Base-by-base conservation (phyloP, 441 rosid genomes). In the Syzygium syzygioides region DNA sequence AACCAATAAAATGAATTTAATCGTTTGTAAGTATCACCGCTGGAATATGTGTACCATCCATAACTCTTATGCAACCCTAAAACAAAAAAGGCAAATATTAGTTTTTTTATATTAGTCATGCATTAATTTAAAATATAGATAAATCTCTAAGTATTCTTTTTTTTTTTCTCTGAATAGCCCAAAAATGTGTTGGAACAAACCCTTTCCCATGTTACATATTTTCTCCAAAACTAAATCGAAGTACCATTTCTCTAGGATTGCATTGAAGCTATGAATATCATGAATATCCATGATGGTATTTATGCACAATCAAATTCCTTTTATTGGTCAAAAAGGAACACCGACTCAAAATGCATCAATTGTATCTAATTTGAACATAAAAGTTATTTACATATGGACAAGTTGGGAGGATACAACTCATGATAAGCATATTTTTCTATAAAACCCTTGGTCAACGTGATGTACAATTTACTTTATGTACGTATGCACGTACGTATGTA, bases 401-500 rank as follows among this genome's bases (percentile, higher is more conserved):
- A 18, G 23, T 32, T 66, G 34, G 6, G 13, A 32, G 41, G 37
- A 12, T 30, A 30, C 3, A 0, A 0, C 12, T 64, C 37, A 66
- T 66, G 41, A 66, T 32, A 32, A 66, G 32, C 18, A 23, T 64
- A 32, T 37, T 66, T 66, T 66, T 66, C 41, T 32, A 66, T 9
- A 41, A 64, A 9, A 18, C 25, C 25, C 59, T 30, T 30, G 19
- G 20, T 34, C 17, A 6, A 19, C 25, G 0, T 66, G 3, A 9
- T 66, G 79, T 15, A 30, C 41, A 66, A 32, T 18, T 66, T 66
- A 59, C 28, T 30, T 2, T 37, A 50, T 50, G 10, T 32, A 32
- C 34, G 34, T 32, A n/a, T n/a, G n/a, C n/a, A 3, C 30, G 0
- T 5, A 6, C 5, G 7, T 50, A 50, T 64, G 0, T 5, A 6